Evolutionary conservation across 2,329 filamentous ascomycete genomes (phyloP).

Genomic region (Cadophora gregata): DNA sequence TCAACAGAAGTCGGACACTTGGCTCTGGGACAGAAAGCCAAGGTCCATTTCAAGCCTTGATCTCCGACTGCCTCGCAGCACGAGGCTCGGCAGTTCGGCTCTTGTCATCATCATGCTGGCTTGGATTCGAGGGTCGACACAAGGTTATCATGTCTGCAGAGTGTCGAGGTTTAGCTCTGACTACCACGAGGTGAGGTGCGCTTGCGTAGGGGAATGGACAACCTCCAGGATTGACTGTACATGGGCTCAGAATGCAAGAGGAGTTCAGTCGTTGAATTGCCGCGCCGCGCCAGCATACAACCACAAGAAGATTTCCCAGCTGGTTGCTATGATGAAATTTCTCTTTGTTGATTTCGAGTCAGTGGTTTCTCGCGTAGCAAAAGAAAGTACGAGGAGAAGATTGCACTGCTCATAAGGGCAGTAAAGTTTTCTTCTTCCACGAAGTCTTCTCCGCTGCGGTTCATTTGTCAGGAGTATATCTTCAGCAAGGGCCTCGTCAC

Average conservation of each 20-base stretch:
- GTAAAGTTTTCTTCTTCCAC: too few relatives aligned
- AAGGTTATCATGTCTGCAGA: neutral
- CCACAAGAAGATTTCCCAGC: neutral
- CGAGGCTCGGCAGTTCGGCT: neutral
- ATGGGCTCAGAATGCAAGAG: neutral
- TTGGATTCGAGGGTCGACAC: neutral
- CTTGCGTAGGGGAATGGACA: neutral
- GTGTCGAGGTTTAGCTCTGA: neutral
- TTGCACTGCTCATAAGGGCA: neutral
- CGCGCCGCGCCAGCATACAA: neutral
- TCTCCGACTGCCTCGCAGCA: neutral
- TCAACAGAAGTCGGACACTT: slow-evolving; percentile 10
- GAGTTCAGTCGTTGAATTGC: neutral
- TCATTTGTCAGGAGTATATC: neutral
- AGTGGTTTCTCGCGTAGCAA: neutral
- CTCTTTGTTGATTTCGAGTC: neutral
- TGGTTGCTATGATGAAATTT: neutral
- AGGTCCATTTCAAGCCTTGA: neutral
- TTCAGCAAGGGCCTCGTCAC: neutral
- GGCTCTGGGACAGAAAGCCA: slow-evolving; percentile 1
- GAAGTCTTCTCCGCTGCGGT: neutral
- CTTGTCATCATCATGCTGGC: neutral
- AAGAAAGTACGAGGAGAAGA: neutral
- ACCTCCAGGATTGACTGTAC: neutral
- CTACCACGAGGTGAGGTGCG: neutral